phyloP scores from a whole-genome alignment of 305 asterid genomes.

The Ajuga reptans region DNA sequence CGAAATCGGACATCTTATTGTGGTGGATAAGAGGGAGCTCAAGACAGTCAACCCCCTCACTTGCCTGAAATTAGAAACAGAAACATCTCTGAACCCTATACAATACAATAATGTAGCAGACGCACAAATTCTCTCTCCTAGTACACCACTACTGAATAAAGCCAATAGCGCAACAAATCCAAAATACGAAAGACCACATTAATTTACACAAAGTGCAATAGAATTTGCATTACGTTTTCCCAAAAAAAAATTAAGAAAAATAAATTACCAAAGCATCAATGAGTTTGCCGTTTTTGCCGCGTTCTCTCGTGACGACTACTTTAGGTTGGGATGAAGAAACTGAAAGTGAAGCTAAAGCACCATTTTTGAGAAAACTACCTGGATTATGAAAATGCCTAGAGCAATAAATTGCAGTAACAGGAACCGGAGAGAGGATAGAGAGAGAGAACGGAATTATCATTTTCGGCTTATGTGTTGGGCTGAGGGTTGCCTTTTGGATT shows the following conservation, averaged over 20 bases:
- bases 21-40: constrained; percentile 86
- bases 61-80: constrained; percentile 33
- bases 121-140: background rate
- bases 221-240: background rate
- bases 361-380: background rate
- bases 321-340: constrained; percentile 28
- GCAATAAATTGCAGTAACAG: constrained; percentile 17
- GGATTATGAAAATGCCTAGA: constrained; percentile 16
- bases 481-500: background rate
- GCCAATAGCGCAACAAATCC: background rate
- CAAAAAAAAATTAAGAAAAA: background rate
- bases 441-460: constrained; percentile 31
- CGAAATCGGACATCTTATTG: constrained; percentile 48
- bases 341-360: constrained; percentile 26
- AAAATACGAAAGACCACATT: background rate
- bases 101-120: background rate
- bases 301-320: constrained; percentile 78
- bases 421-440: constrained; percentile 26
- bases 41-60: constrained; percentile 47
- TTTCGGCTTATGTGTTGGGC: background rate
- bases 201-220: background rate
- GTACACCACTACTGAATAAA: background rate
- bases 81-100: background rate
- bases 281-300: constrained; percentile 67
- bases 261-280: constrained; percentile 50